Percentiles rank a stretch among this genome's conserved stretches.
Conservation (phyloP, 768 basidiomycete genomes). For the Lyophyllum decastes region DNA sequence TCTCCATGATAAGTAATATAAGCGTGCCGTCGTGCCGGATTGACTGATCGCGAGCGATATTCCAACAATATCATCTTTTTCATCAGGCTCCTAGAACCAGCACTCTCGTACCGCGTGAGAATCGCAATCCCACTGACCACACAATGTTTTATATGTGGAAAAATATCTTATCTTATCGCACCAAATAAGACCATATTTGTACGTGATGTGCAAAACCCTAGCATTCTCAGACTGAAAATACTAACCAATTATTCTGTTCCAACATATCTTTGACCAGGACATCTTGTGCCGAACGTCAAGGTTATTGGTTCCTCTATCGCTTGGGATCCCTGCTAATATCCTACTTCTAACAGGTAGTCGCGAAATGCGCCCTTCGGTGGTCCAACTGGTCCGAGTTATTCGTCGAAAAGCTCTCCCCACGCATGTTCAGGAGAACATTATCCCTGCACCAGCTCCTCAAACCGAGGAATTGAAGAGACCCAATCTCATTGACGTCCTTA, state of each 20-base stretch:
- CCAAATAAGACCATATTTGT: too few relatives aligned
- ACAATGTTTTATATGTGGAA: too few relatives aligned
- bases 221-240: not conserved
- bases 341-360: not conserved
- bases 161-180: too few relatives aligned
- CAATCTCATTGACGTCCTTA: conserved; percentile 37
- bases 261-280: not conserved
- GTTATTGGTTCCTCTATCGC: not conserved
- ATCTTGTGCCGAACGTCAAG: not conserved
- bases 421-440: conserved; percentile 26
- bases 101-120: too few relatives aligned
- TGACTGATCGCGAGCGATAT: too few relatives aligned
- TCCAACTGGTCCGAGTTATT: conserved; percentile 37
- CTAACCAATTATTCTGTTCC: not conserved
- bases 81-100: too few relatives aligned
- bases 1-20: too few relatives aligned
- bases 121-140: too few relatives aligned
- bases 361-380: conserved; percentile 37
- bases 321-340: not conserved
- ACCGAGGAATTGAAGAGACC: conserved; percentile 32
- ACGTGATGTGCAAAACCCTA: too few relatives aligned
- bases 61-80: too few relatives aligned
- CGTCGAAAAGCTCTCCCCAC: conserved; percentile 33
- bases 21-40: too few relatives aligned
- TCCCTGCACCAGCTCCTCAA: conserved; percentile 34